Evolutionary conservation across 2,329 filamentous ascomycete genomes (phyloP).

Genomic region (Cryphonectria parasitica): DNA sequence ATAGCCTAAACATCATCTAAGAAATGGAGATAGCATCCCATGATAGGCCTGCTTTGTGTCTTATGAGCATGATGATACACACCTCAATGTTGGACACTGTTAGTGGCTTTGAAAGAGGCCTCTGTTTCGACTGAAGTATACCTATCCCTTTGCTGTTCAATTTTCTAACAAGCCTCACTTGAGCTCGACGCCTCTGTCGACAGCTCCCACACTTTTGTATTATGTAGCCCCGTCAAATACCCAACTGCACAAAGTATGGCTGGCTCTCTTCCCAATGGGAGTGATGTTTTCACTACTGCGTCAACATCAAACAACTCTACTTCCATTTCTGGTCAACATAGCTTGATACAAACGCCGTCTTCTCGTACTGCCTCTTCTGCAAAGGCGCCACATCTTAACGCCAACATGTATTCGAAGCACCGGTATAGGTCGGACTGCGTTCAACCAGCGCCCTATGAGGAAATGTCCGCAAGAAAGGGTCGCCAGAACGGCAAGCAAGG

Average conservation of each 20-base stretch:
- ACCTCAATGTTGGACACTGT: background rate
- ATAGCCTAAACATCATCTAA: background rate
- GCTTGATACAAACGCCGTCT: background rate
- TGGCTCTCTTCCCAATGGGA: background rate
- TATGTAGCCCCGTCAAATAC: background rate
- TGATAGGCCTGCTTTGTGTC: background rate
- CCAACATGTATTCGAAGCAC: background rate
- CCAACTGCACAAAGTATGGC: background rate
- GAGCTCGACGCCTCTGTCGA: background rate
- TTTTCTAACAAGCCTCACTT: background rate
- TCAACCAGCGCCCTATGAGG: constrained; percentile 14
- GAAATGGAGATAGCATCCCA: background rate
- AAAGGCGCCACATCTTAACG: background rate
- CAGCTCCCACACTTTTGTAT: background rate
- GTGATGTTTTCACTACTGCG: background rate
- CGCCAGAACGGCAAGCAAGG: constrained; percentile 4
- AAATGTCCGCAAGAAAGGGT: background rate
- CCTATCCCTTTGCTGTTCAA: background rate
- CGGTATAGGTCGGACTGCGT: constrained; percentile 14
- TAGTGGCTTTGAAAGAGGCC: background rate
- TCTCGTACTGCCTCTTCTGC: background rate
- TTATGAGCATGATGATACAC: background rate
- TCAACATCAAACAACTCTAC: background rate
- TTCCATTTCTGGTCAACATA: background rate
- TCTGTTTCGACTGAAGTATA: background rate